phyloP scores from a whole-genome alignment of 2,329 filamentous ascomycete species.

The Penicillium sp. region DNA sequence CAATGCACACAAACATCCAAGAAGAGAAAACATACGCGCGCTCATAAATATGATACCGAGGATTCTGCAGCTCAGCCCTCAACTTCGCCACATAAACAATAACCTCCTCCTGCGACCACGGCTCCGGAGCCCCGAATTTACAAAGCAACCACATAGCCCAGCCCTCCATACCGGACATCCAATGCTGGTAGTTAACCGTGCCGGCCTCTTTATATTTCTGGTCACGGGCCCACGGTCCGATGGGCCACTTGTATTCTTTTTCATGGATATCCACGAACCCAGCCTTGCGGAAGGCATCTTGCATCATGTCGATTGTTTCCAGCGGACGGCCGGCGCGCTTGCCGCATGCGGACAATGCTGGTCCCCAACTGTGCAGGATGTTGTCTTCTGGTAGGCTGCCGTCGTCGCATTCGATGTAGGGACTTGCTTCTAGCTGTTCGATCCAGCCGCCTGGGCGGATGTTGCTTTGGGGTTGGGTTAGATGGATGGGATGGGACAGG shows the following conservation, averaged over 20 bases:
- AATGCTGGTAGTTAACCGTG: not conserved
- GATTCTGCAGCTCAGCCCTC: conserved; percentile 1
- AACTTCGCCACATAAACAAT: conserved; percentile 3
- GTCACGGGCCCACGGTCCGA: conserved; percentile 1
- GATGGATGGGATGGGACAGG: not conserved
- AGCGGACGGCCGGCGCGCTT: not conserved
- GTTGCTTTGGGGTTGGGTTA: not conserved
- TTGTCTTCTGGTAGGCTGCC: not conserved
- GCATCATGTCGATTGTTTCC: not conserved
- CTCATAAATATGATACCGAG: not conserved
- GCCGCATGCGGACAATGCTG: not conserved
- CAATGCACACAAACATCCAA: not conserved
- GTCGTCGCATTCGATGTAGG: not conserved
- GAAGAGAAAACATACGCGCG: not conserved
- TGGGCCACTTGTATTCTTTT: not conserved
- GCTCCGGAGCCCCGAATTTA: not conserved
- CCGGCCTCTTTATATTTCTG: conserved; percentile 2
- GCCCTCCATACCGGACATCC: conserved; percentile 1
- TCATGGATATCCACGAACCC: conserved; percentile 4
- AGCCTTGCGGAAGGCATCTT: not conserved
- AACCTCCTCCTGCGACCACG: conserved; percentile 7
- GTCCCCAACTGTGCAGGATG: not conserved
- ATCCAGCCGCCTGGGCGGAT: conserved; percentile 5
- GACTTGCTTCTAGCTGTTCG: not conserved
- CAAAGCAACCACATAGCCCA: conserved; percentile 1